A percentile compares a stretch with the other conserved stretches of the same genome.
phyloP scores from a whole-genome alignment of 2,329 filamentous ascomycete genomes.

The Podosphaera xanthii region DNA sequence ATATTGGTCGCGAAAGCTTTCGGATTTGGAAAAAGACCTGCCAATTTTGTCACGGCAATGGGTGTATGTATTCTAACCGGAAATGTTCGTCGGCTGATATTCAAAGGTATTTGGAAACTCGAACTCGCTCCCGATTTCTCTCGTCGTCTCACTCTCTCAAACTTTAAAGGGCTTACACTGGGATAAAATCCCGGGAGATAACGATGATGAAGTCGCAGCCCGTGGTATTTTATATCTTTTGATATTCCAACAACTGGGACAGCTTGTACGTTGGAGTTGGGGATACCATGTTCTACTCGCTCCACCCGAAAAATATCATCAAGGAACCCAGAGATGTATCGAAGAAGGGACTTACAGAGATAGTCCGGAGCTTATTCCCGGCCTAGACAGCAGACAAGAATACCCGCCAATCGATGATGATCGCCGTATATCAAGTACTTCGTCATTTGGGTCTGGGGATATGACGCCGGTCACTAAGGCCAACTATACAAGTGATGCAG shows the following conservation, averaged over 20 bases:
- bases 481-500: slow-evolving; percentile 19
- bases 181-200: slow-evolving; percentile 76
- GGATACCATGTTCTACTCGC: slow-evolving; percentile 89
- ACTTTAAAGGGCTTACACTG: slow-evolving; percentile 84
- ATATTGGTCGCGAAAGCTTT: slow-evolving; percentile 48
- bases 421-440: slow-evolving; percentile 6
- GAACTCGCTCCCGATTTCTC: slow-evolving; percentile 88
- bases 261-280: slow-evolving; percentile 93
- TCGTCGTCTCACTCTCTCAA: slow-evolving; percentile 81
- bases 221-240: slow-evolving; percentile 86
- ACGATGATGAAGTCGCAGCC: slow-evolving; percentile 82
- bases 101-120: slow-evolving; percentile 77
- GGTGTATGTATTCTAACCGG: slow-evolving; percentile 27
- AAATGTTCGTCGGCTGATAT: slow-evolving; percentile 3
- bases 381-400: slow-evolving; percentile 18
- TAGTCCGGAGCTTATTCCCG: slow-evolving; percentile 25
- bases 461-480: slow-evolving; percentile 15
- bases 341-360: slow-evolving; percentile 31
- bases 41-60: slow-evolving; percentile 95
- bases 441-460: slow-evolving; percentile 15
- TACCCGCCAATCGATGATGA: slow-evolving; percentile 1
- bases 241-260: slow-evolving; percentile 93
- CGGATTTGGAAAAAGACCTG: slow-evolving; percentile 60
- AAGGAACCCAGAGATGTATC: slow-evolving; percentile 22
- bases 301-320: slow-evolving; percentile 49